Base-by-base conservation (phyloP, 2,329 filamentous ascomycete species). In the Cladosporium phlei region DNA sequence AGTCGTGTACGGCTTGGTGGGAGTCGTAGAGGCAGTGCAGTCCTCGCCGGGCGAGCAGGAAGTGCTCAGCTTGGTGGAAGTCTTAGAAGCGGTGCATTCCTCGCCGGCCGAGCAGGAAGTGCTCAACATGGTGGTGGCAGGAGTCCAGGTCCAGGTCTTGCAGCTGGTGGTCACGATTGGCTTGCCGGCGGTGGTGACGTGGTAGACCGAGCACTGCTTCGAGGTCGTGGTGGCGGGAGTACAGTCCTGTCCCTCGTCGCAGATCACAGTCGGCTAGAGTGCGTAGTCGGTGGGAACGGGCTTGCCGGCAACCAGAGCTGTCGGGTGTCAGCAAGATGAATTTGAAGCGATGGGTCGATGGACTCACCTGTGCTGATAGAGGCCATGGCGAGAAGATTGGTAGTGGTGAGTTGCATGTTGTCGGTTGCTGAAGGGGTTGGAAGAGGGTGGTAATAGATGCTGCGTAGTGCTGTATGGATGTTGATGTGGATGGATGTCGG, bases 391-490 rank as follows among this genome's bases (percentile, higher is more conserved):
- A 27, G 17, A 8, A 39, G 11, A 20, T 17, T 12, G 22, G 12
- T 7, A 35, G 25, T 12, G 19, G 17, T 38, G 33, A 28, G 24
- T 35, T 35, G 38, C 44, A 47, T 47, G n/a, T 33, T 39, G 35
- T 35, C 27, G 27, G 44, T 47, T 16, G 8, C n/a, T 34, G 29
- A 17, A 14, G 30, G 22, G 21, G 39, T 43, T 16, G 40, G 22
- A 22, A 28, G 19, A 34, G 17, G 14, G 16, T 20, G 32, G 14
- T 34, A 20, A 20, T 21, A 16, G 32, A 39, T 47, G 44, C 35
- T 33, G 35, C 27, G 44, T 39, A 32, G 44, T 22, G 44, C 40
- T 47, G 44, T 47, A 16, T 38, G 9, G 16, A n/a, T 19, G 34
- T 14, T 17, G 14, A 12, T n/a, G 14, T 38, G 39, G 30, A 43